Percentiles rank a stretch among this genome's conserved stretches.
Conservation (phyloP, 352 stramenopile species). For the Phytophthora agathidicida region DNA sequence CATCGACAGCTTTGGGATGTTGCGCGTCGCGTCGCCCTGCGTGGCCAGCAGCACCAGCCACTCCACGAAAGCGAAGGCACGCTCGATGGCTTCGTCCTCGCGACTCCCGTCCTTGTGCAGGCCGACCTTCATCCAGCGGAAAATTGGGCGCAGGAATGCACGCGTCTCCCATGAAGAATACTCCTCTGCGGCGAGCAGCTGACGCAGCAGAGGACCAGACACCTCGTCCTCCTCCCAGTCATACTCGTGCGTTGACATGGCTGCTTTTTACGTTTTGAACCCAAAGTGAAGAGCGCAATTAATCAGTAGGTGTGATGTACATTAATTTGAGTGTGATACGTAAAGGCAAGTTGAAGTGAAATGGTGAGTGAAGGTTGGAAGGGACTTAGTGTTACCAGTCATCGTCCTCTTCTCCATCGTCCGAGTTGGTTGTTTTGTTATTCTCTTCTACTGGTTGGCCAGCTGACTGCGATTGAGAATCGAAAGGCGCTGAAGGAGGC, state of each 20-base stretch:
- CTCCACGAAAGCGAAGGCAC: constrained; percentile 71
- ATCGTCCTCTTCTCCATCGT: constrained; percentile 36
- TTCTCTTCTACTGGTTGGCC: not conserved
- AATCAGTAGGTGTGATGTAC: not conserved
- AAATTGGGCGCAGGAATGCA: constrained; percentile 69
- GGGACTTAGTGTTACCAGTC: too few relatives aligned
- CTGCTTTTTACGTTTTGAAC: constrained; percentile 21
- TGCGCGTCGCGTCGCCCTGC: constrained; percentile 49
- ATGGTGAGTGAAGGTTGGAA: too few relatives aligned
- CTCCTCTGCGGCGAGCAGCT: constrained; percentile 23
- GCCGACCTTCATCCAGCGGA: constrained; percentile 73
- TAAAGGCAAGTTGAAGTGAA: constrained; percentile 5
- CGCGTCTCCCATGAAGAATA: constrained; percentile 59
- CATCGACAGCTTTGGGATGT: constrained; percentile 40
- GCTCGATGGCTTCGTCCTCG: constrained; percentile 55
- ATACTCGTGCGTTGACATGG: constrained; percentile 1
- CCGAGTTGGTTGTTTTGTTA: constrained; percentile 17
- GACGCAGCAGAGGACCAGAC: constrained; percentile 30
- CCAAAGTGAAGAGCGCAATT: constrained; percentile 1
- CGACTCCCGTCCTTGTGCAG: constrained; percentile 68
- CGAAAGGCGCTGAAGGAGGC: not conserved
- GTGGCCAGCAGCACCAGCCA: constrained; percentile 66
- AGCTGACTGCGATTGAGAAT: constrained; percentile 2
- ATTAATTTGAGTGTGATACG: not conserved
- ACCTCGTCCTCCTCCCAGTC: constrained; percentile 42